phyloP scores from a whole-genome alignment of 1,284 basidiomycete species.

The Lignosus rhinocerotis region DNA sequence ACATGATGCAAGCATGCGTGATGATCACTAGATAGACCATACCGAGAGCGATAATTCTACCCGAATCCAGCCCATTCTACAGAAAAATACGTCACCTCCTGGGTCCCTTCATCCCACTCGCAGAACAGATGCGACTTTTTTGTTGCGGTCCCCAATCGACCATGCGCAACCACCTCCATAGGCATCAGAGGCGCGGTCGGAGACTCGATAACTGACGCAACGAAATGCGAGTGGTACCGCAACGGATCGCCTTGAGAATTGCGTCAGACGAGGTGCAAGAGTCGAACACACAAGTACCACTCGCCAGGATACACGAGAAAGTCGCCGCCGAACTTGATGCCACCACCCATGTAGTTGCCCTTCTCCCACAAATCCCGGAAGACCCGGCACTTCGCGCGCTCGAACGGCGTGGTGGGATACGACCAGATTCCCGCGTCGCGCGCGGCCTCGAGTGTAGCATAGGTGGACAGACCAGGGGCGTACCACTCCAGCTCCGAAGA shows the following conservation, averaged over 20 bases:
- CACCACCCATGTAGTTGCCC: slow-evolving; percentile 84
- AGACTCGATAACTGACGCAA: slow-evolving; percentile 77
- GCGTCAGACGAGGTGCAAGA: background rate
- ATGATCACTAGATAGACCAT: too few species aligned
- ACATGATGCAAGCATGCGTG: too few species aligned
- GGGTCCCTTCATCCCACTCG: slow-evolving; percentile 76
- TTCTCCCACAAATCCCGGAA: slow-evolving; percentile 81
- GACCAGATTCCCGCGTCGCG: slow-evolving; percentile 72
- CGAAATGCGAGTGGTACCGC: slow-evolving; percentile 97
- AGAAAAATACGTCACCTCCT: slow-evolving; percentile 74
- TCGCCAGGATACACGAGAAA: slow-evolving; percentile 94
- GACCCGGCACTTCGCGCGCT: slow-evolving; percentile 76
- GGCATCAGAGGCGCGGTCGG: slow-evolving; percentile 66
- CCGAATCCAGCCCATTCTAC: slow-evolving; percentile 95
- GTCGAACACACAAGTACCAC: slow-evolving; percentile 26
- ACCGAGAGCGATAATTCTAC: slow-evolving; percentile 34
- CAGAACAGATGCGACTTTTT: slow-evolving; percentile 96
- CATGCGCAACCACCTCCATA: slow-evolving; percentile 94
- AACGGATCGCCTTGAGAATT: slow-evolving; percentile 82
- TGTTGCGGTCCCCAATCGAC: slow-evolving; percentile 93
- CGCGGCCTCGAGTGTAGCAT: slow-evolving; percentile 62
- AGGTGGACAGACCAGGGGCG: slow-evolving; percentile 39
- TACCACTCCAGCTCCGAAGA: slow-evolving; percentile 70
- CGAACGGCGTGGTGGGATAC: slow-evolving; percentile 65
- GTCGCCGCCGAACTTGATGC: slow-evolving; percentile 93